Evolutionary conservation across 75 land plant genomes (phyloP).

Genomic region (Pinus albicaulis): DNA sequence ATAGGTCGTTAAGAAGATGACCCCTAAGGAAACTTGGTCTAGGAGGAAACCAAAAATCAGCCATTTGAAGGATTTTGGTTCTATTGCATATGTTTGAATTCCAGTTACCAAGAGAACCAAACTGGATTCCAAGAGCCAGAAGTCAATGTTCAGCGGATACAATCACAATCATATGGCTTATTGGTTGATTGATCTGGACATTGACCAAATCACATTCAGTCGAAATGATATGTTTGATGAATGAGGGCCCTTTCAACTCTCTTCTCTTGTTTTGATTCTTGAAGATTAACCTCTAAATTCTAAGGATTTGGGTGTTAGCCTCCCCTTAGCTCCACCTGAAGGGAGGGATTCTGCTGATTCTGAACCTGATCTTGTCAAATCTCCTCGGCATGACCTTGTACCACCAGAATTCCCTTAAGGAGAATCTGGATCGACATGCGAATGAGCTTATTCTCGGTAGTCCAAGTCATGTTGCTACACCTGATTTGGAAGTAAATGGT

Average conservation of each 20-base stretch:
- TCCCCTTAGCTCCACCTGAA: not conserved
- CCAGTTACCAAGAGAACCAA: too few relatives aligned
- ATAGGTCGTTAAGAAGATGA: too few relatives aligned
- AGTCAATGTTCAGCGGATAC: conserved; percentile 9
- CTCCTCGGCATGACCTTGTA: not conserved
- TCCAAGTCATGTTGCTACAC: too few relatives aligned
- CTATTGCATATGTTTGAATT: not conserved
- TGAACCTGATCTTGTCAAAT: too few relatives aligned
- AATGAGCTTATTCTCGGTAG: too few relatives aligned
- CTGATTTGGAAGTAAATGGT: too few relatives aligned
- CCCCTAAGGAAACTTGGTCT: conserved; percentile 25
- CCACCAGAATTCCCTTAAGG: not conserved
- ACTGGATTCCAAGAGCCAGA: not conserved
- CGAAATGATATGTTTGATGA: conserved; percentile 19
- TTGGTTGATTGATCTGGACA: not conserved
- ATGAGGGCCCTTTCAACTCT: not conserved
- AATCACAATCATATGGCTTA: conserved; percentile 9
- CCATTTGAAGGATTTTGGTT: conserved; percentile 23
- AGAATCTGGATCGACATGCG: not conserved
- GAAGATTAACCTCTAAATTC: not conserved
- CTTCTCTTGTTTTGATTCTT: not conserved
- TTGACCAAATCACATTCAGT: not conserved
- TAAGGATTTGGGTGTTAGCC: not conserved
- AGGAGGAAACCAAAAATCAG: conserved; percentile 16
- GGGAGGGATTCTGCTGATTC: not conserved